These are phyloP conservation scores for Mycena alexandri DNA, from an alignment of 768 basidiomycete species.

Conservation along the genomic window DNA sequence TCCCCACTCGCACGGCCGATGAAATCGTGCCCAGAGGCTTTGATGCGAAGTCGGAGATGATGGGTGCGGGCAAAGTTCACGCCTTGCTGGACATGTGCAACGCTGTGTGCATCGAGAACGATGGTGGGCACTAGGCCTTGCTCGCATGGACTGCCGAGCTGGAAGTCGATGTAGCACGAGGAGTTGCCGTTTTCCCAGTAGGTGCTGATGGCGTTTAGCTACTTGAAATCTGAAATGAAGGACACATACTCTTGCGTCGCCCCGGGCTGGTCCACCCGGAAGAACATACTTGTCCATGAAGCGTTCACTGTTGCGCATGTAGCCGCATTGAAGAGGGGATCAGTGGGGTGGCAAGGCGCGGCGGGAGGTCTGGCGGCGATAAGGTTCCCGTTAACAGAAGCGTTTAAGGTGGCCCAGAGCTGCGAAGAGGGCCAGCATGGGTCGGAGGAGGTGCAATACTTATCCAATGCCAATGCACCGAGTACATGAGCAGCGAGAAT, in stretches of 20 bases:
- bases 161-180: slow-evolving; percentile 48
- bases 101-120: slow-evolving; percentile 40
- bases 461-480: slow-evolving; percentile 2
- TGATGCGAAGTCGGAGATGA: slow-evolving; percentile 40
- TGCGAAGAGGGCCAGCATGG: slow-evolving; percentile 25
- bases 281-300: slow-evolving; percentile 23
- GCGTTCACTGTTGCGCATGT: slow-evolving; percentile 26
- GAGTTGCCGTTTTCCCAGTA: slow-evolving; percentile 33
- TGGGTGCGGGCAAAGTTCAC: slow-evolving; percentile 39
- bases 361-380: slow-evolving; percentile 23
- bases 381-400: slow-evolving; percentile 19
- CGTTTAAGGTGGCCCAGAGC: slow-evolving; percentile 19
- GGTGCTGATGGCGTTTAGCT: slow-evolving; percentile 9
- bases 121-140: slow-evolving; percentile 41
- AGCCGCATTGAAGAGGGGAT: slow-evolving; percentile 18
- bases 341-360: slow-evolving; percentile 22
- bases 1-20: slow-evolving; percentile 48
- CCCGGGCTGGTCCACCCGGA: slow-evolving; percentile 24
- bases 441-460: slow-evolving; percentile 21
- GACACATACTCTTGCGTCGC: slow-evolving; percentile 23
- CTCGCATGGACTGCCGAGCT: slow-evolving; percentile 37
- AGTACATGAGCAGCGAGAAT: slow-evolving; percentile 2
- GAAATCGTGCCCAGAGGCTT: slow-evolving; percentile 49
- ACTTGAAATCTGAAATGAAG: not conserved
- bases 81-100: slow-evolving; percentile 38